A percentile compares a stretch with the other conserved stretches of the same genome.
Conservation (phyloP, 805 yeast species). For the Komagataella pseudopastoris region DNA sequence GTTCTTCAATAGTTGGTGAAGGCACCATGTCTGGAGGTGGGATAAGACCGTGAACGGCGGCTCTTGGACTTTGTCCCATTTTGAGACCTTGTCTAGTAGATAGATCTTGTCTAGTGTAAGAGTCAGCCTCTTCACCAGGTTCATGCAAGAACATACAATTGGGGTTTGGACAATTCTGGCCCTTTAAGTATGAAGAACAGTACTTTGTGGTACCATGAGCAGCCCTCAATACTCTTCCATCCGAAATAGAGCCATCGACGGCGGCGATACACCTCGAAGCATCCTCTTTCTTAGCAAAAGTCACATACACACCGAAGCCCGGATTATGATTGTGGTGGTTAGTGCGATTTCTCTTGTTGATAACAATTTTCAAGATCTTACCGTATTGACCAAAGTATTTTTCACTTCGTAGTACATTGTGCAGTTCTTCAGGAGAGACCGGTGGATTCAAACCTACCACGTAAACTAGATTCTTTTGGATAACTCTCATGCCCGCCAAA, state of each 20-base stretch:
- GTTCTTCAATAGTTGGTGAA: conserved; percentile 7
- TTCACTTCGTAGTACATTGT: conserved; percentile 70
- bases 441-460: conserved; percentile 91
- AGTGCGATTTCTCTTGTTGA: conserved; percentile 50
- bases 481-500: conserved; percentile 94
- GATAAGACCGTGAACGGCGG: conserved; percentile 20
- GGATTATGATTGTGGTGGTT: conserved; percentile 36
- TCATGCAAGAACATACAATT: conserved; percentile 98
- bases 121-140: conserved; percentile 98
- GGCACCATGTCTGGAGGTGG: conserved; percentile 13
- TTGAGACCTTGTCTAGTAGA: conserved; percentile 62
- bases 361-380: conserved; percentile 84
- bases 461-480: conserved; percentile 91
- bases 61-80: conserved; percentile 23
- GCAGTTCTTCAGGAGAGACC: conserved; percentile 76
- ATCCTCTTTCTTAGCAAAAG: conserved; percentile 86
- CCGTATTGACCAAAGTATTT: conserved; percentile 98
- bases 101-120: conserved; percentile 81
- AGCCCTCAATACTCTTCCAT: conserved; percentile 81
- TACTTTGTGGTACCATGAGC: conserved; percentile 98
- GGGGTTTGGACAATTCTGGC: conserved; percentile 95
- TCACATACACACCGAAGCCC: conserved; percentile 91
- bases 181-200: conserved; percentile 91
- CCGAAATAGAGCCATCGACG: conserved; percentile 85
- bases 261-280: conserved; percentile 89